Evolutionary conservation across 2,329 filamentous ascomycete species (phyloP).

Genomic region (Decorospora gaudefroyi): DNA sequence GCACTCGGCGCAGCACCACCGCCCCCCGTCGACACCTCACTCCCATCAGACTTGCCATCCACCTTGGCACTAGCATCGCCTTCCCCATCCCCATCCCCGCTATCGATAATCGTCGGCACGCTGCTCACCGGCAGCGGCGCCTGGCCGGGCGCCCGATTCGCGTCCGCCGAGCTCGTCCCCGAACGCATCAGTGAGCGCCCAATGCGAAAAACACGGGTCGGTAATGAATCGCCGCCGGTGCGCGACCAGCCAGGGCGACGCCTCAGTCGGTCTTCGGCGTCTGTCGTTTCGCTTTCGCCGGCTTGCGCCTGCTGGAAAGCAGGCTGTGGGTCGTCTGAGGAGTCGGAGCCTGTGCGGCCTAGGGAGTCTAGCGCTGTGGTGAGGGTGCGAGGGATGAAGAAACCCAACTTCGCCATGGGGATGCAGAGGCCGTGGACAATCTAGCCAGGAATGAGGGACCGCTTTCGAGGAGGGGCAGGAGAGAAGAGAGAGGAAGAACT

Average conservation of each 20-base stretch:
- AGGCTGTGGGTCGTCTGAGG: conserved; percentile 28
- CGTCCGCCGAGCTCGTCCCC: conserved; percentile 15
- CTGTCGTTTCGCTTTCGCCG: conserved; percentile 19
- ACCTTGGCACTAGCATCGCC: too few species aligned
- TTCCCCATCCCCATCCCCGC: not conserved
- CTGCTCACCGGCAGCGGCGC: not conserved
- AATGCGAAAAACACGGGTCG: conserved; percentile 41
- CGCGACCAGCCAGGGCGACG: conserved; percentile 31
- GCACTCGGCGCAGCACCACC: not conserved
- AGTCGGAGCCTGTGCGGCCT: conserved; percentile 10
- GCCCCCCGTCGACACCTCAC: not conserved
- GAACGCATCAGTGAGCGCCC: conserved; percentile 42
- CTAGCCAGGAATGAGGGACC: conserved; percentile 44
- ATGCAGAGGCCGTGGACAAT: conserved; percentile 82
- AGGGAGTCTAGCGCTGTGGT: conserved; percentile 54
- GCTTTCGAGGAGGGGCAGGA: not conserved
- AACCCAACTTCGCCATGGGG: conserved; percentile 69
- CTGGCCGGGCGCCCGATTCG: not conserved
- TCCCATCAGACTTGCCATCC: too few species aligned
- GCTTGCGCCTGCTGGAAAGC: conserved; percentile 40
- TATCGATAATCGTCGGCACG: too few species aligned
- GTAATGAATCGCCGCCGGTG: conserved; percentile 28
- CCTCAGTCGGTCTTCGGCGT: conserved; percentile 31
- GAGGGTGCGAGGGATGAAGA: conserved; percentile 66
- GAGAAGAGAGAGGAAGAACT: conserved; percentile 43